These are phyloP conservation scores for Suillus subalutaceus DNA, from an alignment of 768 basidiomycete genomes.

Conservation along the genomic window DNA sequence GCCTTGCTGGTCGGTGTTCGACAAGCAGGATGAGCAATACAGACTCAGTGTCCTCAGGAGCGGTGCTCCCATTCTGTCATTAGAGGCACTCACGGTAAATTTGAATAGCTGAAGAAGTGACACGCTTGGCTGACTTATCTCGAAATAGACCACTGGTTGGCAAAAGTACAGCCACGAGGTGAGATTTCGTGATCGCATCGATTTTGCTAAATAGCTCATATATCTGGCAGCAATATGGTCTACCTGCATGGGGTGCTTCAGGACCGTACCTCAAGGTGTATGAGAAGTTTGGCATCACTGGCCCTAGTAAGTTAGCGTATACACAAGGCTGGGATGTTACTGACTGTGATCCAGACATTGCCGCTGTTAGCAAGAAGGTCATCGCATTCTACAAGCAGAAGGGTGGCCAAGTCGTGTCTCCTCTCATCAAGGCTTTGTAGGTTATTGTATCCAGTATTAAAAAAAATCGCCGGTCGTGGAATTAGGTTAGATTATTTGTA, in stretches of 20 bases:
- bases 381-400: slow-evolving; percentile 84
- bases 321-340: slow-evolving; percentile 1
- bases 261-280: slow-evolving; percentile 91
- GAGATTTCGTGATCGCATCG: slow-evolving; percentile 17
- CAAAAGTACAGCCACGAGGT: slow-evolving; percentile 87
- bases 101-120: background rate
- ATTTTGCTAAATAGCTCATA: slow-evolving; percentile 17
- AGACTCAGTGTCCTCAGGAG: slow-evolving; percentile 82
- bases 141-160: slow-evolving; percentile 72
- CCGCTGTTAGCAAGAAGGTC: slow-evolving; percentile 82
- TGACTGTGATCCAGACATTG: slow-evolving; percentile 58
- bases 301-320: slow-evolving; percentile 54
- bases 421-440: slow-evolving; percentile 72
- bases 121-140: slow-evolving; percentile 10
- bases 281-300: slow-evolving; percentile 87
- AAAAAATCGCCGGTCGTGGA: background rate
- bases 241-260: slow-evolving; percentile 82
- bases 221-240: slow-evolving; percentile 63
- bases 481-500: slow-evolving; percentile 3
- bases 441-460: slow-evolving; percentile 1
- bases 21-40: slow-evolving; percentile 81
- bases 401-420: slow-evolving; percentile 72
- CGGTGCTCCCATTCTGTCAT: slow-evolving; percentile 86
- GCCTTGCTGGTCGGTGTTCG: slow-evolving; percentile 90
- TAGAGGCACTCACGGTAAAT: slow-evolving; percentile 77